These are phyloP conservation scores for Schizochytrium sp. DNA, from an alignment of 108 stramenopile genomes.

Conservation along the genomic window DNA sequence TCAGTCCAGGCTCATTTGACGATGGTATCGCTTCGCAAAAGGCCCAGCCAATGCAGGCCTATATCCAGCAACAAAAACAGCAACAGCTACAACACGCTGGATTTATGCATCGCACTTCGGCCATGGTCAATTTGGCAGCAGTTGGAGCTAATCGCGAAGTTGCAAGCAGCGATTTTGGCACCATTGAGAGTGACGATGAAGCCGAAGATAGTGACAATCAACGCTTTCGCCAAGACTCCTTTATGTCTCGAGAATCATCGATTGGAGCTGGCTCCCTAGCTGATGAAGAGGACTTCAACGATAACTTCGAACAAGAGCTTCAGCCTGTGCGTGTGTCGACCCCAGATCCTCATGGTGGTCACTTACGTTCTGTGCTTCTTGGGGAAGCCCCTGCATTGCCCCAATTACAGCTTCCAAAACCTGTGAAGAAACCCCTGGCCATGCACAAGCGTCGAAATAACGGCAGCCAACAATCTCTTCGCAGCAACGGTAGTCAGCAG, in stretches of 20 bases:
- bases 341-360: neutral
- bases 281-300: neutral
- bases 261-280: neutral
- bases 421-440: neutral
- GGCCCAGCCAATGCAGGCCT: neutral
- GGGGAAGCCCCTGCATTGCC: constrained; percentile 1
- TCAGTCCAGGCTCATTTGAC: constrained; percentile 9
- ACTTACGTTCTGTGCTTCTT: neutral
- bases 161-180: too few species aligned
- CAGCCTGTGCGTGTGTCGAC: neutral
- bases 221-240: neutral
- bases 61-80: neutral
- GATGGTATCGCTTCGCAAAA: neutral
- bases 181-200: neutral
- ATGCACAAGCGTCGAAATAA: neutral
- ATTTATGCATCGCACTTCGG: constrained; percentile 37
- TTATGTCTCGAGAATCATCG: neutral
- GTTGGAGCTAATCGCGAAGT: neutral
- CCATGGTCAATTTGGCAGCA: constrained; percentile 16
- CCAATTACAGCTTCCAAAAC: neutral
- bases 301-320: constrained; percentile 17
- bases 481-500: neutral
- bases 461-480: neutral
- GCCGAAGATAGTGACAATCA: neutral
- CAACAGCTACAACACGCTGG: neutral